These are phyloP conservation scores for Bretziella fagacearum DNA, from an alignment of 2,329 filamentous ascomycete genomes.

Conservation along the genomic window DNA sequence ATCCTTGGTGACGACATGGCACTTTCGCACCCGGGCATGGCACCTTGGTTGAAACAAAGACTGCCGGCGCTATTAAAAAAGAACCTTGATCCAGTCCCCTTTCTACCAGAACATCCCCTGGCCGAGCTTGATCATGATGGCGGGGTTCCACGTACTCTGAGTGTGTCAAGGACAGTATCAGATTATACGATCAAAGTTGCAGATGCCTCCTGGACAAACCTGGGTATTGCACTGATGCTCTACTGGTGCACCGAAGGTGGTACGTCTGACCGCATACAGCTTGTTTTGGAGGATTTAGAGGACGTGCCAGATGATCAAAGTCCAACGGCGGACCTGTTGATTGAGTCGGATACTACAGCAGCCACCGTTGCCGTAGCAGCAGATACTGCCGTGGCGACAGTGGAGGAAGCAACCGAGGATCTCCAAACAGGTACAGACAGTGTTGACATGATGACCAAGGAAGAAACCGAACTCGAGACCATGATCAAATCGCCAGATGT, in stretches of 20 bases:
- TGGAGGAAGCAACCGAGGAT: too few species aligned
- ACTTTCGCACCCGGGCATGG: slow-evolving; percentile 43
- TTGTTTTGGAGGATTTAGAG: slow-evolving; percentile 6
- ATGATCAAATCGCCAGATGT: not conserved
- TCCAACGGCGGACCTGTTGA: too few species aligned
- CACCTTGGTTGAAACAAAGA: slow-evolving; percentile 34
- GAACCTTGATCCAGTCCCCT: slow-evolving; percentile 44
- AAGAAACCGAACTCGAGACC: not conserved
- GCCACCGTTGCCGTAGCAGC: too few species aligned
- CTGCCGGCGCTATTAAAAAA: slow-evolving; percentile 35
- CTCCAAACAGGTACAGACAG: slow-evolving; percentile 9
- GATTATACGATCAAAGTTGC: slow-evolving; percentile 9
- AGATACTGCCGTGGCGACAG: too few species aligned
- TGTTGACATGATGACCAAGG: slow-evolving; percentile 7
- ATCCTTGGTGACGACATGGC: slow-evolving; percentile 38
- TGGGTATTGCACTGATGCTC: slow-evolving; percentile 22
- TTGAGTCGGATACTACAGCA: too few species aligned
- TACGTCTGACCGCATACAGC: slow-evolving; percentile 7
- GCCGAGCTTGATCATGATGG: slow-evolving; percentile 19
- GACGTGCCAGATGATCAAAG: slow-evolving; percentile 8
- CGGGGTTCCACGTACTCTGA: not conserved
- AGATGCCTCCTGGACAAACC: slow-evolving; percentile 21
- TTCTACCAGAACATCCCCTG: slow-evolving; percentile 38
- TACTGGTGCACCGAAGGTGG: slow-evolving; percentile 16
- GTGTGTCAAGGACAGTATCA: not conserved